These are phyloP conservation scores for Vigna trinervia DNA, from an alignment of 306 rosid species.

Conservation along the genomic window DNA sequence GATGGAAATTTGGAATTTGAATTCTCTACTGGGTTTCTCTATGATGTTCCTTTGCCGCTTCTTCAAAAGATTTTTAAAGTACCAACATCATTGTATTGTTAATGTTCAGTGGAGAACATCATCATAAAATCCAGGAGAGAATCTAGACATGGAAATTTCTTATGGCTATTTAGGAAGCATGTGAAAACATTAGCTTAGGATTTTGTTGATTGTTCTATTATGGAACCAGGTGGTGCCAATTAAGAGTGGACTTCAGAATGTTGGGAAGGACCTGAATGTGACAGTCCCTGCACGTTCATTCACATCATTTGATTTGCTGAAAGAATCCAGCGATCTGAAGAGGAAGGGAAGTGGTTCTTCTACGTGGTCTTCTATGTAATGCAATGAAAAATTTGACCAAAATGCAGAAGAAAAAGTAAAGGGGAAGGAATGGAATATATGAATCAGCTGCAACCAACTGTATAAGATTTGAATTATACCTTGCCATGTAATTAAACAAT, in stretches of 20 bases:
- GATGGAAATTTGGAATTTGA: too few species aligned
- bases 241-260: slow-evolving; percentile 49
- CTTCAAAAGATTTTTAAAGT: too few species aligned
- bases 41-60: too few species aligned
- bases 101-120: too few species aligned
- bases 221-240: slow-evolving; percentile 67
- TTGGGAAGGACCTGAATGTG: slow-evolving; percentile 59
- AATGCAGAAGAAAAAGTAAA: not conserved
- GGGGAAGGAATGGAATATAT: slow-evolving; percentile 30
- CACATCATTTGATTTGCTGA: slow-evolving; percentile 72
- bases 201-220: not conserved
- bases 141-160: not conserved
- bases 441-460: slow-evolving; percentile 2
- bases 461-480: slow-evolving; percentile 2
- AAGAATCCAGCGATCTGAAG: slow-evolving; percentile 52
- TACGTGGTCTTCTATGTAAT: slow-evolving; percentile 59
- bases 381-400: not conserved
- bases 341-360: slow-evolving; percentile 51
- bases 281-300: slow-evolving; percentile 63
- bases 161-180: not conserved
- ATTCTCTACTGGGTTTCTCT: too few species aligned
- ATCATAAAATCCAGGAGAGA: too few species aligned
- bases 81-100: too few species aligned
- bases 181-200: slow-evolving; percentile 18
- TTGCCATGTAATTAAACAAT: slow-evolving; percentile 28